These are phyloP conservation scores for Kwoniella bestiolae DNA, from an alignment of 768 basidiomycete species.

Conservation along the genomic window DNA sequence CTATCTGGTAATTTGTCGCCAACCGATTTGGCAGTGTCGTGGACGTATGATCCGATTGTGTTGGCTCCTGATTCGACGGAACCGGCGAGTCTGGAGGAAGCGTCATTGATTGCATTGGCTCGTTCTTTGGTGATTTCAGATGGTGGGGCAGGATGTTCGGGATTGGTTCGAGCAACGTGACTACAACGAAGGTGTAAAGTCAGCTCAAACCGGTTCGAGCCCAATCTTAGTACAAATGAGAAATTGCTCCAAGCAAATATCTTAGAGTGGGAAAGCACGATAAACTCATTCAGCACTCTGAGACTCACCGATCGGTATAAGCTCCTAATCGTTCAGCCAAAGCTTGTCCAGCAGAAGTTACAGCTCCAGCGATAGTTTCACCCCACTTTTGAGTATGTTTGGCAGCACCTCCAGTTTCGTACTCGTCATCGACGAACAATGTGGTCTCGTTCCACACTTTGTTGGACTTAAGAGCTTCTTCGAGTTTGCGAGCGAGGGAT, in stretches of 20 bases:
- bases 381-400: slow-evolving; percentile 40
- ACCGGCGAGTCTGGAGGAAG: slow-evolving; percentile 32
- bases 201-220: background rate
- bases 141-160: slow-evolving; percentile 36
- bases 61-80: slow-evolving; percentile 33
- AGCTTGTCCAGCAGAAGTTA: slow-evolving; percentile 40
- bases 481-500: slow-evolving; percentile 37
- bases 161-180: slow-evolving; percentile 37
- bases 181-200: slow-evolving; percentile 11
- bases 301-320: slow-evolving; percentile 46
- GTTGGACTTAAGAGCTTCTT: slow-evolving; percentile 41
- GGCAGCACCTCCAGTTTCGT: slow-evolving; percentile 37
- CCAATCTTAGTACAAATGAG: no score
- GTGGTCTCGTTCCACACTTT: slow-evolving; percentile 50
- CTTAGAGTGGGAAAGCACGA: no score
- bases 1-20: slow-evolving; percentile 39
- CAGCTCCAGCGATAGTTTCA: slow-evolving; percentile 42
- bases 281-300: no score
- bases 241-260: no score
- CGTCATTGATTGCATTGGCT: slow-evolving; percentile 12
- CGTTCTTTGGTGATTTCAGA: slow-evolving; percentile 20
- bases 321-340: slow-evolving; percentile 36
- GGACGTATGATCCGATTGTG: slow-evolving; percentile 33
- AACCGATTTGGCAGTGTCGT: slow-evolving; percentile 44
- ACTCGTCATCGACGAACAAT: slow-evolving; percentile 51